These are phyloP conservation scores for Fraxinus latifolia DNA, from an alignment of 305 asterid genomes.

Conservation along the genomic window DNA sequence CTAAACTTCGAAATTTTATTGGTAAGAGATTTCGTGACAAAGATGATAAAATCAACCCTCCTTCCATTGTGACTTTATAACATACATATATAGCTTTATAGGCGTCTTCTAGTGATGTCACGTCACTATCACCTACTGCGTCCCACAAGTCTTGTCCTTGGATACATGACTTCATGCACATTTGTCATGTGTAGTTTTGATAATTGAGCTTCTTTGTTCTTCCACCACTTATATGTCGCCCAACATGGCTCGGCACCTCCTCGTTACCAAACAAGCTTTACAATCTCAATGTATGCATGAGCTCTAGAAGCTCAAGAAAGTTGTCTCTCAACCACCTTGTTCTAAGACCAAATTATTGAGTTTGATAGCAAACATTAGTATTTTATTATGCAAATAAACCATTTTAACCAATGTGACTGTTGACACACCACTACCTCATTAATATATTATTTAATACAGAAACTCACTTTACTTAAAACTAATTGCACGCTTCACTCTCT, in stretches of 20 bases:
- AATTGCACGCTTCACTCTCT: background rate
- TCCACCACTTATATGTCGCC: background rate
- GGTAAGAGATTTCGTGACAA: background rate
- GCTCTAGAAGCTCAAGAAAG: background rate
- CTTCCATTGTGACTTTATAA: background rate
- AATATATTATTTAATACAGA: background rate
- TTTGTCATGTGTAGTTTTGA: too few species aligned
- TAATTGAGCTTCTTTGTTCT: background rate
- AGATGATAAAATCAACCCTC: background rate
- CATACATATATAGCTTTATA: background rate
- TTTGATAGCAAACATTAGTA: background rate
- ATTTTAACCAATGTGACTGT: background rate
- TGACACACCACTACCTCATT: background rate
- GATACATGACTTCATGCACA: background rate
- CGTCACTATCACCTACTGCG: background rate
- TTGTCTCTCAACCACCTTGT: background rate
- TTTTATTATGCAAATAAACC: background rate
- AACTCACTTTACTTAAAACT: background rate
- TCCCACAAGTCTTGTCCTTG: background rate
- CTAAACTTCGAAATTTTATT: background rate
- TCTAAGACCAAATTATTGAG: background rate
- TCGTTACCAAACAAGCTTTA: background rate
- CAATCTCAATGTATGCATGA: background rate
- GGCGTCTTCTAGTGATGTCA: background rate
- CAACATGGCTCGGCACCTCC: background rate